phyloP scores from a whole-genome alignment of 495 filamentous ascomycete genomes.

The Penicillium roqueforti region DNA sequence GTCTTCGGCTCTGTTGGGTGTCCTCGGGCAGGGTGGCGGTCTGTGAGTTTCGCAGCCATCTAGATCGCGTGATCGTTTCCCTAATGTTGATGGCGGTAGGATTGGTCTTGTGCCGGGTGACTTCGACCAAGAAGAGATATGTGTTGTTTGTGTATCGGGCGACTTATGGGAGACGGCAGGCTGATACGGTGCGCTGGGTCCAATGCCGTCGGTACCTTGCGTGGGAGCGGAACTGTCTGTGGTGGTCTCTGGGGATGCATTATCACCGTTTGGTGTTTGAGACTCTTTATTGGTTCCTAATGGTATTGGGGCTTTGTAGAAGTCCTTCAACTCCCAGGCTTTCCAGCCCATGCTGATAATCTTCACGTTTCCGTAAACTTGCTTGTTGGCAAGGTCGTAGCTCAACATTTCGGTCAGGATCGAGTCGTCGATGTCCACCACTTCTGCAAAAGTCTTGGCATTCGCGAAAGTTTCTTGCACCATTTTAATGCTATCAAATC shows the following conservation, averaged over 20 bases:
- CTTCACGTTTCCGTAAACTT: conserved; percentile 34
- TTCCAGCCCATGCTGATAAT: conserved; percentile 41
- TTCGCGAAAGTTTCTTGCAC: conserved; percentile 14
- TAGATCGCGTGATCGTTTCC: conserved; percentile 25
- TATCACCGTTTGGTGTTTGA: conserved; percentile 10
- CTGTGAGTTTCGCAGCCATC: conserved; percentile 9
- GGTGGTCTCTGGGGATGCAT: not conserved
- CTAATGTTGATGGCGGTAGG: conserved; percentile 20
- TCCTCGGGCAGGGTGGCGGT: not conserved
- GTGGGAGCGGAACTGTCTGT: not conserved
- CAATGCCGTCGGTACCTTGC: not conserved
- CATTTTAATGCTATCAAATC: conserved; percentile 1
- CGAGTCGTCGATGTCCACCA: conserved; percentile 39
- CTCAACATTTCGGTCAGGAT: conserved; percentile 31
- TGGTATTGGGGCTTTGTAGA: conserved; percentile 29
- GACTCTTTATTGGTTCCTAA: conserved; percentile 4
- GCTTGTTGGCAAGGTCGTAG: conserved; percentile 31
- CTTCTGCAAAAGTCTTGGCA: conserved; percentile 27
- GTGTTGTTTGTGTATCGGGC: not conserved
- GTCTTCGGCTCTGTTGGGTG: not conserved
- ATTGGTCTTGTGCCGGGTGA: not conserved
- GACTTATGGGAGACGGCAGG: not conserved
- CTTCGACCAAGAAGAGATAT: not conserved
- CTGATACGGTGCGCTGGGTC: not conserved
- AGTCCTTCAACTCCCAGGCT: conserved; percentile 34